Base-by-base conservation (phyloP, 2,329 filamentous ascomycete genomes). In the Cryphonectria parasitica region DNA sequence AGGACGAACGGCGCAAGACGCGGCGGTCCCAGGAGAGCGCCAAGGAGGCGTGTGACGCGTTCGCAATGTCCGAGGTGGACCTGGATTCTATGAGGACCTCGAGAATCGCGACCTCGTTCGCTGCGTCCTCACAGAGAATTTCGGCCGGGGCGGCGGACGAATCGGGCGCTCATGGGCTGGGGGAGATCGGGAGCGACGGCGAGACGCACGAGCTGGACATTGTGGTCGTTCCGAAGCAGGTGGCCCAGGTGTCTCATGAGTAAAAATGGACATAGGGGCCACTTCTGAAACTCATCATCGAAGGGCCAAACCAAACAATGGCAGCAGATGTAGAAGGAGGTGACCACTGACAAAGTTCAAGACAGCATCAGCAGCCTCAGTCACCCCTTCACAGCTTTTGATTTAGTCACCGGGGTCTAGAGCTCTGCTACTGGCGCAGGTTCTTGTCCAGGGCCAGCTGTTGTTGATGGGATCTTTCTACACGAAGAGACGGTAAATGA, bases 1-100 rank as follows among this genome's bases (percentile, higher is more conserved):
- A 74, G 61, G 74, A 75, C n/a, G 74, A 77, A 49, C 70, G 71
- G 19, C 66, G 67, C 28, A 68, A 62, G 41, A 54, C 49, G 41
- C 66, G 45, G 36, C 54, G 54, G 11, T 41, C 66, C 25, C 25
- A 67, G 10, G 61, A 63, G 17, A 56, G 45, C 8, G 62, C 60
- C 22, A 64, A 28, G 13, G 69, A 71, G 66, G 62, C 67, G 28
- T 69, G 69, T 31, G 71, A 72, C 39, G 71, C 69, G 19, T 68
- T 70, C 54, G 49, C 71, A 62, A 68, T 72, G 56, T 72, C 71
- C 25, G 71, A 72, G 39, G 69, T 64, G 36, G 71, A 70, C 15
- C 25, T 68, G 36, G 69, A 70, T 49, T 64, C 65, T 17, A 66
- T 62, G 39, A 69, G 71, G 60, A 72, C 64, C 5, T 72, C 68